A percentile compares a stretch with the other conserved stretches of the same genome.
phyloP scores from a whole-genome alignment of 768 basidiomycete species.

The Neoboletus subvelutipes region DNA sequence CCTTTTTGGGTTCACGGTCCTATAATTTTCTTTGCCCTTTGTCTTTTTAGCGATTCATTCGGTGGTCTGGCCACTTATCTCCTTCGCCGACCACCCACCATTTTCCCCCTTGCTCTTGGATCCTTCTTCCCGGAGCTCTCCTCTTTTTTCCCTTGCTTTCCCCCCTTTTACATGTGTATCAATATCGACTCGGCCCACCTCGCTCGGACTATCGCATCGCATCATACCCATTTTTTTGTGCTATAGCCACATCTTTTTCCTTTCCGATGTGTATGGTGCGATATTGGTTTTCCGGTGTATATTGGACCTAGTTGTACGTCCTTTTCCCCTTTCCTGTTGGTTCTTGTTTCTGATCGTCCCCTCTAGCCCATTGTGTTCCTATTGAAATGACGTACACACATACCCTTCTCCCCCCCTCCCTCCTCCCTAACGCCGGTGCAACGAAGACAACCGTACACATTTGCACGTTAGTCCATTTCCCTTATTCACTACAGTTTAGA shows the following conservation, averaged over 20 bases:
- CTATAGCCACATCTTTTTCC: slow-evolving; percentile 15
- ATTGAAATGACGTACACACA: slow-evolving; percentile 28
- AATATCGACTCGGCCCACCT: slow-evolving; percentile 32
- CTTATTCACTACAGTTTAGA: slow-evolving; percentile 17
- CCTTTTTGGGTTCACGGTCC: slow-evolving; percentile 23
- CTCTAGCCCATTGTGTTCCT: slow-evolving; percentile 28
- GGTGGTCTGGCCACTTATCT: slow-evolving; percentile 21
- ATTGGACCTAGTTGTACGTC: slow-evolving; percentile 30
- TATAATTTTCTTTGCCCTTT: slow-evolving; percentile 21
- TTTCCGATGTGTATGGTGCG: slow-evolving; percentile 34
- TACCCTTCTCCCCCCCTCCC: slow-evolving; percentile 18
- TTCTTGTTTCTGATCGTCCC: slow-evolving; percentile 8
- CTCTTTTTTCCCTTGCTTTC: neutral
- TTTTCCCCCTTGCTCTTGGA: neutral
- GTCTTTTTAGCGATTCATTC: slow-evolving; percentile 30
- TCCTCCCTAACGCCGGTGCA: slow-evolving; percentile 14
- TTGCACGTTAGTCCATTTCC: slow-evolving; percentile 20
- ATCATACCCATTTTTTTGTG: slow-evolving; percentile 31
- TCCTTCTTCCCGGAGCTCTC: neutral
- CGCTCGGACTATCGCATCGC: slow-evolving; percentile 34
- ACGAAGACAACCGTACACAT: slow-evolving; percentile 21
- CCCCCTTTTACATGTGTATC: slow-evolving; percentile 26
- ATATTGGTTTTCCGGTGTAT: slow-evolving; percentile 32
- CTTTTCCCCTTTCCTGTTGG: neutral
- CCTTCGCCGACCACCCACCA: slow-evolving; percentile 5